Conservation (phyloP, 2,329 filamentous ascomycete species). For the Ceratocystis diversiconidia region DNA sequence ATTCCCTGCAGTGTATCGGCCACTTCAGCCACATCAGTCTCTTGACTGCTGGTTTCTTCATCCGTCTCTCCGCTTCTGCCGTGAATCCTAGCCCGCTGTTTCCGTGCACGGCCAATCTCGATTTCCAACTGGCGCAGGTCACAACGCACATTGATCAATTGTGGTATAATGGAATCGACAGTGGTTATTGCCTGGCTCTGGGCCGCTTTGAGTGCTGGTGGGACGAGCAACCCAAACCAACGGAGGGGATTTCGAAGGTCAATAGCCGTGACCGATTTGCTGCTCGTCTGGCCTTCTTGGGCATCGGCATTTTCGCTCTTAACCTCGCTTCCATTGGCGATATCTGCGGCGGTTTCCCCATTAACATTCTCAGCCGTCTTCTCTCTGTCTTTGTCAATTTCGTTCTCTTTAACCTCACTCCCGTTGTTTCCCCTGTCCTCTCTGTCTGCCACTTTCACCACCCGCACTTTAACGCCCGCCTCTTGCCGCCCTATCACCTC, state of each 20-base stretch:
- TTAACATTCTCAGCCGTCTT: too few relatives aligned
- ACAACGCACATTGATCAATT: slow-evolving; percentile 41
- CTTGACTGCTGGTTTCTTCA: background rate
- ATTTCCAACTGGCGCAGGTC: slow-evolving; percentile 54
- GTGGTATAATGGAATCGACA: slow-evolving; percentile 43
- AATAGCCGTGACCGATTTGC: background rate
- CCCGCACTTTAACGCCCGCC: slow-evolving; percentile 9
- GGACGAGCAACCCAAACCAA: slow-evolving; percentile 44
- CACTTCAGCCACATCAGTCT: background rate
- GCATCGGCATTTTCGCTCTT: slow-evolving; percentile 9
- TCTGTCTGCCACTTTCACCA: slow-evolving; percentile 16
- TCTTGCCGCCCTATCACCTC: slow-evolving; percentile 14
- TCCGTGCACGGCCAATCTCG: slow-evolving; percentile 48
- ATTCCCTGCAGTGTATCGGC: background rate
- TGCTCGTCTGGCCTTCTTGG: background rate
- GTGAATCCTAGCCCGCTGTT: slow-evolving; percentile 37
- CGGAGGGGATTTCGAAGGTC: slow-evolving; percentile 37
- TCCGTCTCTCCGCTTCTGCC: slow-evolving; percentile 15
- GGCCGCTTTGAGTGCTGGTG: slow-evolving; percentile 39
- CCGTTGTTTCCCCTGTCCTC: slow-evolving; percentile 10
- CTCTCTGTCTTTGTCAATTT: slow-evolving; percentile 11
- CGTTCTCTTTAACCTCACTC: slow-evolving; percentile 4
- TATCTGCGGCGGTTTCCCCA: too few relatives aligned
- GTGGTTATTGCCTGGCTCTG: slow-evolving; percentile 43
- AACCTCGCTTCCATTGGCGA: slow-evolving; percentile 16